Percentiles rank a stretch among this genome's conserved stretches.
Conservation (phyloP, 2,329 filamentous ascomycete genomes). For the Aulographum hederae region DNA sequence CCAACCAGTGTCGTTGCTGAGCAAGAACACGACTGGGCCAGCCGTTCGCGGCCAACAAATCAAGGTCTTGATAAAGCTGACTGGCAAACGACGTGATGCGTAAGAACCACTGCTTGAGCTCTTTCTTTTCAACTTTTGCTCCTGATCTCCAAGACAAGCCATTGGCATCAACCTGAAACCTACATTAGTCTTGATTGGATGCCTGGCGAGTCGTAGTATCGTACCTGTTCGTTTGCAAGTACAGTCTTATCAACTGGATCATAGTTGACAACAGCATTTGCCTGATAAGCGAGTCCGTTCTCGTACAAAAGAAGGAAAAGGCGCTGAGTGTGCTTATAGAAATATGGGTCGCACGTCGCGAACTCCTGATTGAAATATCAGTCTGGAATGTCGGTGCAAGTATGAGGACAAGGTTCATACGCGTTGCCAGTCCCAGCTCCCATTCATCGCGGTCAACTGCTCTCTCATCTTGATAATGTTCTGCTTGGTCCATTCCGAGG, state of each 20-base stretch:
- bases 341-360: constrained; percentile 64
- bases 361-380: constrained; percentile 41
- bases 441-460: constrained; percentile 64
- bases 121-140: no score
- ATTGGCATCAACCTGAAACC: constrained; percentile 58
- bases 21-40: no score
- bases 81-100: no score
- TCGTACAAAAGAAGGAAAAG: constrained; percentile 65
- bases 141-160: constrained; percentile 79
- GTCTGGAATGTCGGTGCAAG: constrained; percentile 7
- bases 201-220: neutral
- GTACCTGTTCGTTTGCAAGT: constrained; percentile 66
- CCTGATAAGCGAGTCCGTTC: constrained; percentile 63
- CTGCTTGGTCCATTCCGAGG: constrained; percentile 57
- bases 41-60: no score
- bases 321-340: constrained; percentile 79
- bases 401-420: constrained; percentile 37
- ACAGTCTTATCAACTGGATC: constrained; percentile 82
- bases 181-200: neutral
- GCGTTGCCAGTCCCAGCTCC: constrained; percentile 64
- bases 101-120: no score
- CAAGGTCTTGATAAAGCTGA: no score
- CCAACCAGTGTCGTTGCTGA: no score
- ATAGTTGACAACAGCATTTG: constrained; percentile 73
- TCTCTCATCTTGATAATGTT: constrained; percentile 78